Evolutionary conservation across 148 eudicot genomes (phyloP).

Genomic region (Cornus controversa): DNA sequence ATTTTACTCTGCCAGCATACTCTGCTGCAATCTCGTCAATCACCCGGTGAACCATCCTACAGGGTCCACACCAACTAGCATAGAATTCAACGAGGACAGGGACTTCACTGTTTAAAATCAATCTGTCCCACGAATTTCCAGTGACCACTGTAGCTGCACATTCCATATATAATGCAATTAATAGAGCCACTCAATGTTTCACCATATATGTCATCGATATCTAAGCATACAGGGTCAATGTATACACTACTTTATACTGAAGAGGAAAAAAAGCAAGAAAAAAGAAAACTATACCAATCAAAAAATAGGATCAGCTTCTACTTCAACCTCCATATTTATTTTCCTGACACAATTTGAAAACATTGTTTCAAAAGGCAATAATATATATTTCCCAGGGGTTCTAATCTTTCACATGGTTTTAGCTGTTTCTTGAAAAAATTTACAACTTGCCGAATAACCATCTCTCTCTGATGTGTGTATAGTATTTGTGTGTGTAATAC

Average conservation of each 20-base stretch:
- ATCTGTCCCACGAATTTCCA: slow-evolving; percentile 69
- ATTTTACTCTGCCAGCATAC: slow-evolving; percentile 62
- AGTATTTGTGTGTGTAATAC: not conserved
- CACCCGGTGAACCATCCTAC: slow-evolving; percentile 94
- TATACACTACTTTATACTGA: not conserved
- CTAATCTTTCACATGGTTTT: not conserved
- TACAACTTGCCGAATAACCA: not conserved
- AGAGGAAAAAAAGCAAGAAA: too few species aligned
- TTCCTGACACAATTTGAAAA: not conserved
- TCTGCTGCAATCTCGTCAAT: slow-evolving; percentile 84
- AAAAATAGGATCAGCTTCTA: not conserved
- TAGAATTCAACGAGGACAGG: slow-evolving; percentile 92
- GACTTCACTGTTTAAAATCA: slow-evolving; percentile 55
- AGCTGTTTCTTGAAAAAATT: not conserved
- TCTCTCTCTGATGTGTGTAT: too few species aligned
- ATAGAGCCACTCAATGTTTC: not conserved
- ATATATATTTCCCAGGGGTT: not conserved
- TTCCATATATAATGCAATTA: slow-evolving; percentile 2
- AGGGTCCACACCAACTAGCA: slow-evolving; percentile 97
- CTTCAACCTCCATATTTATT: not conserved
- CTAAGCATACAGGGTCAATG: not conserved
- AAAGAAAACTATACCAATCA: not conserved
- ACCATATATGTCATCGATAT: not conserved
- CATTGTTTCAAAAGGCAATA: not conserved
- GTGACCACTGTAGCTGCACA: slow-evolving; percentile 68